A percentile compares a stretch with the other conserved stretches of the same genome.
Conservation (phyloP, 495 filamentous ascomycete species). For the Aspergillus leporis region DNA sequence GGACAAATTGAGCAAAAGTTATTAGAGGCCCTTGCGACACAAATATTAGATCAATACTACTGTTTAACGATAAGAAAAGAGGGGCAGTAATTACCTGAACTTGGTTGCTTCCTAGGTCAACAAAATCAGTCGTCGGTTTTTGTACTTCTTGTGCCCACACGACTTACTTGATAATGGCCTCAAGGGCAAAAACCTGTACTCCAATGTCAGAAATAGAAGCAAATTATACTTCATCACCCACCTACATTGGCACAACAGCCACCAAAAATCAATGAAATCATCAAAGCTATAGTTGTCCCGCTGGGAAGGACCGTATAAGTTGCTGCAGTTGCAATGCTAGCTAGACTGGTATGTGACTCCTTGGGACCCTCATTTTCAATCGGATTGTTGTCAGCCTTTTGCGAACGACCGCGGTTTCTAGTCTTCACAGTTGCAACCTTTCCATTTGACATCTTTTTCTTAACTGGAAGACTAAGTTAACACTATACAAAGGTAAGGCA, state of each 20-base stretch:
- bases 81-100: slow-evolving; percentile 30
- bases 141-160: slow-evolving; percentile 19
- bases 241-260: slow-evolving; percentile 96
- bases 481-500: too few relatives aligned
- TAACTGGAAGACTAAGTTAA: too few relatives aligned
- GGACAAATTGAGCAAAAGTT: slow-evolving; percentile 90
- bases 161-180: slow-evolving; percentile 90
- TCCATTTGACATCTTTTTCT: too few relatives aligned
- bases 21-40: slow-evolving; percentile 70
- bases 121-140: slow-evolving; percentile 16
- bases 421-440: too few relatives aligned
- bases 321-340: slow-evolving; percentile 33
- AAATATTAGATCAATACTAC: not conserved
- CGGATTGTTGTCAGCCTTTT: not conserved
- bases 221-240: slow-evolving; percentile 15
- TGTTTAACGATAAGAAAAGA: not conserved
- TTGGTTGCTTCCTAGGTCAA: slow-evolving; percentile 34
- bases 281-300: slow-evolving; percentile 67
- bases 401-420: not conserved
- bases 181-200: slow-evolving; percentile 80
- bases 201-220: slow-evolving; percentile 23
- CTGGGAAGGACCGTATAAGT: slow-evolving; percentile 59
- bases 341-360: slow-evolving; percentile 31
- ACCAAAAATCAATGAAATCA: slow-evolving; percentile 89
- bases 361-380: not conserved